Evolutionary conservation across 257 asterid genomes (phyloP).

Genomic region (Galeopsis tetrahit): DNA sequence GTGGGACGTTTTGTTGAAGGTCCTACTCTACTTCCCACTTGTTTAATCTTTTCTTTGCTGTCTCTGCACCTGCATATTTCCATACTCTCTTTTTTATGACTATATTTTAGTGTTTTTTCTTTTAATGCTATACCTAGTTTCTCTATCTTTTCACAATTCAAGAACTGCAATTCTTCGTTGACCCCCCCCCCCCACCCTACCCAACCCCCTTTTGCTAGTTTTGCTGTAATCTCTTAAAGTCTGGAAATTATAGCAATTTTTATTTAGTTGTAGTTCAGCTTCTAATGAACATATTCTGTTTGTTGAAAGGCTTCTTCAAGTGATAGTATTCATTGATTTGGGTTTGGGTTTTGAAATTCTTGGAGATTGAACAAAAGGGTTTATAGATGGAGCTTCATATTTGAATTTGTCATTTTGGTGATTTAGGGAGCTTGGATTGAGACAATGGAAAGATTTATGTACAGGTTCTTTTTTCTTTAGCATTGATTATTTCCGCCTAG

Average conservation of each 20-base stretch:
- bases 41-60: conserved; percentile 47
- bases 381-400: conserved; percentile 31
- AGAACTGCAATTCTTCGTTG: conserved; percentile 34
- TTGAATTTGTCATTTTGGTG: conserved; percentile 30
- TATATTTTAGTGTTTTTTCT: conserved; percentile 27
- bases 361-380: conserved; percentile 52
- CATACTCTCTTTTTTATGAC: conserved; percentile 31
- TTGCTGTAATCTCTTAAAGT: conserved; percentile 15
- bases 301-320: conserved; percentile 36
- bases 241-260: conserved; percentile 38
- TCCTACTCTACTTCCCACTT: conserved; percentile 66
- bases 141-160: conserved; percentile 47
- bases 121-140: conserved; percentile 15
- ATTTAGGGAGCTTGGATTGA: conserved; percentile 48
- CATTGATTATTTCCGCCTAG: conserved; percentile 43
- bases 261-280: conserved; percentile 21
- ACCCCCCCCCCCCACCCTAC: conserved; percentile 23
- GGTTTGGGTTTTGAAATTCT: conserved; percentile 37
- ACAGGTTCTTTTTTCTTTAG: conserved; percentile 52
- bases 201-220: conserved; percentile 26
- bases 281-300: conserved; percentile 6
- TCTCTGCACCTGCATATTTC: conserved; percentile 41
- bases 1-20: conserved; percentile 59
- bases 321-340: conserved; percentile 39
- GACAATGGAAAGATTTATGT: conserved; percentile 64